A percentile compares a stretch with the other conserved stretches of the same genome.
phyloP scores from a whole-genome alignment of 768 basidiomycete genomes.

The Harrya chromipes region DNA sequence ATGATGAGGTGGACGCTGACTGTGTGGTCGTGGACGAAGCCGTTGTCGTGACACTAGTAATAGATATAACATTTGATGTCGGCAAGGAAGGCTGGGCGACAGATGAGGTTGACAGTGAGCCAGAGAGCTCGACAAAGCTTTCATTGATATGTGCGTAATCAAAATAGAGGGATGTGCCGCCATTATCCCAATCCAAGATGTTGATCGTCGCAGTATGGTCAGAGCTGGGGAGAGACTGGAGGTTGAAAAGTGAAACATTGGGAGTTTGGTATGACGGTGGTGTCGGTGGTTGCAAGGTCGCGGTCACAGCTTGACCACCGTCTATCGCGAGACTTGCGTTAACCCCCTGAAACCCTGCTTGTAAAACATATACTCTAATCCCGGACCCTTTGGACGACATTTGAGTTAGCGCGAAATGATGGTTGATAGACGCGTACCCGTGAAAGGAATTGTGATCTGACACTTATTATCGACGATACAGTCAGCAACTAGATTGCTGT shows the following conservation, averaged over 20 bases:
- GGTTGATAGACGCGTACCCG: slow-evolving; percentile 2
- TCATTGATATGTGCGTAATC: slow-evolving; percentile 17
- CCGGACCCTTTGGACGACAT: slow-evolving; percentile 12
- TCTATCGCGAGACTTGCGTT: slow-evolving; percentile 13
- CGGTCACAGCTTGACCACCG: background rate
- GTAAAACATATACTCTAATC: slow-evolving; percentile 10
- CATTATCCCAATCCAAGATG: slow-evolving; percentile 8
- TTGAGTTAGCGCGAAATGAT: background rate
- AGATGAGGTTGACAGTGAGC: background rate
- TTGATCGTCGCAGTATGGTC: slow-evolving; percentile 10
- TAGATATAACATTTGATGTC: background rate
- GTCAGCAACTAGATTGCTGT: slow-evolving; percentile 4
- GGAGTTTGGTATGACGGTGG: slow-evolving; percentile 11
- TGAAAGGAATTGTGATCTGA: slow-evolving; percentile 14
- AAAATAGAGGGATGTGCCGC: slow-evolving; percentile 7
- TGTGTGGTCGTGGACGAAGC: background rate
- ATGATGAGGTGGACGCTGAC: background rate
- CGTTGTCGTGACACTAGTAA: background rate
- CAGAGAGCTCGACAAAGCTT: background rate
- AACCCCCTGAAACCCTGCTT: slow-evolving; percentile 12
- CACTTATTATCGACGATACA: slow-evolving; percentile 7
- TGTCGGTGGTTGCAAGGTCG: slow-evolving; percentile 5
- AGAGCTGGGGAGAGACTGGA: slow-evolving; percentile 8
- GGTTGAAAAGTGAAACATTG: slow-evolving; percentile 14
- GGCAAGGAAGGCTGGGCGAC: background rate